phyloP scores from a whole-genome alignment of 1,139 yeast genomes.

The Candida gigantensis region DNA sequence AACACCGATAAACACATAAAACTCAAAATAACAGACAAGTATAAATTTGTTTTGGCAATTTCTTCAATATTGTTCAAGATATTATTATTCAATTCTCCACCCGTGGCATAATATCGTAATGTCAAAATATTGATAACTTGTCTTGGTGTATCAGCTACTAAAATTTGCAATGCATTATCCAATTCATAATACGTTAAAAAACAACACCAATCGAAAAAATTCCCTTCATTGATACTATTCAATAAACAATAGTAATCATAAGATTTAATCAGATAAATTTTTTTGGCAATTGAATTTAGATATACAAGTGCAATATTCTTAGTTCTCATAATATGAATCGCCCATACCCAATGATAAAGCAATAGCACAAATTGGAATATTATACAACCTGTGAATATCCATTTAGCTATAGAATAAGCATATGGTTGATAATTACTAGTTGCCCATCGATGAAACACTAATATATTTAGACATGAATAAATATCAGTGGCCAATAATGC shows the following conservation, averaged over 20 bases:
- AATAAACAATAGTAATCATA: constrained; percentile 75
- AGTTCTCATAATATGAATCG: constrained; percentile 57
- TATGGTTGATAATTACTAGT: constrained; percentile 53
- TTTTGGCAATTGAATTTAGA: constrained; percentile 64
- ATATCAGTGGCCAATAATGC: constrained; percentile 71
- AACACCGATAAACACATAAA: constrained; percentile 75
- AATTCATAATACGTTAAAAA: constrained; percentile 68
- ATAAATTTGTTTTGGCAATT: constrained; percentile 61
- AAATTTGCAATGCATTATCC: constrained; percentile 61
- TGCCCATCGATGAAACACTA: constrained; percentile 80
- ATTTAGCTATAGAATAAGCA: constrained; percentile 61
- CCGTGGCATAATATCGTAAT: constrained; percentile 55
- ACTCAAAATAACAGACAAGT: constrained; percentile 69
- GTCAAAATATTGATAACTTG: constrained; percentile 83
- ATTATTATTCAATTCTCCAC: constrained; percentile 40
- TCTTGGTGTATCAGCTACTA: constrained; percentile 85
- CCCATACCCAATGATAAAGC: constrained; percentile 60
- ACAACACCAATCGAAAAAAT: constrained; percentile 66
- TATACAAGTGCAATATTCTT: constrained; percentile 71
- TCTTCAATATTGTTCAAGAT: constrained; percentile 54
- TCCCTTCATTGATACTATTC: constrained; percentile 66
- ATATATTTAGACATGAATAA: constrained; percentile 73
- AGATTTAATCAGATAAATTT: constrained; percentile 52
- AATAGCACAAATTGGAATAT: constrained; percentile 67
- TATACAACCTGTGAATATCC: constrained; percentile 86